Percentiles rank a stretch among this genome's conserved stretches.
phyloP scores from a whole-genome alignment of 2,329 filamentous ascomycete genomes.

The Epichloe baconii region DNA sequence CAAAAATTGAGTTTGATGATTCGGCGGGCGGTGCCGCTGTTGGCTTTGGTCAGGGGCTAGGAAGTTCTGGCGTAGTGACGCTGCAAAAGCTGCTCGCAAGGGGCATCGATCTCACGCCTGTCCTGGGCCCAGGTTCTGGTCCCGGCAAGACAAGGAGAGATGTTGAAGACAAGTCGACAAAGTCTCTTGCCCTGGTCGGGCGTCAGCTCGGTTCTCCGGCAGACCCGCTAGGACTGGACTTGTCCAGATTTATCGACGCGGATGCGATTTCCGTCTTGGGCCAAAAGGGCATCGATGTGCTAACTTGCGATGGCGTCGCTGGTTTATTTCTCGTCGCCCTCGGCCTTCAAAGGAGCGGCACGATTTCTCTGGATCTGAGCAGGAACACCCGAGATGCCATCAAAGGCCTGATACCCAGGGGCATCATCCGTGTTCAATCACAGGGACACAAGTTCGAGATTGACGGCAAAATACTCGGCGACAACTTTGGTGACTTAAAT shows the following conservation, averaged over 20 bases:
- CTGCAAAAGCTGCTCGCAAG: conserved; percentile 15
- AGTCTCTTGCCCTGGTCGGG: neutral
- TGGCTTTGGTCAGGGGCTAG: conserved; percentile 23
- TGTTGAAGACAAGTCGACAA: neutral
- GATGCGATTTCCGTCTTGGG: conserved; percentile 16
- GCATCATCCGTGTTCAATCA: conserved; percentile 14
- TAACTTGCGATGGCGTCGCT: conserved; percentile 21
- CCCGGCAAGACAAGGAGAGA: neutral
- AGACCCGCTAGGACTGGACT: conserved; percentile 6
- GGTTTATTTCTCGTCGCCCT: conserved; percentile 16
- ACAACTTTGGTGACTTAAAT: conserved; percentile 7
- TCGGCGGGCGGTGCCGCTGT: conserved; percentile 20
- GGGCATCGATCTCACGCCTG: conserved; percentile 6
- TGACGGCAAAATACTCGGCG: conserved; percentile 12
- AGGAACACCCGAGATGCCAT: conserved; percentile 3
- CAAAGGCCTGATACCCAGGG: conserved; percentile 15
- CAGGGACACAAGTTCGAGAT: conserved; percentile 16
- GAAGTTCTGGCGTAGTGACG: conserved; percentile 19
- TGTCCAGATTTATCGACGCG: conserved; percentile 16
- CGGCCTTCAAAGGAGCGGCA: conserved; percentile 15
- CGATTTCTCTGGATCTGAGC: conserved; percentile 6
- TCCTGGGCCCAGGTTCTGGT: neutral
- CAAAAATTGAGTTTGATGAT: conserved; percentile 20
- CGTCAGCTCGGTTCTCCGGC: neutral
- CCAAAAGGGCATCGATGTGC: conserved; percentile 17